Percentiles rank a stretch among this genome's conserved stretches.
Evolutionary conservation across 2,329 filamentous ascomycete species (phyloP).

Genomic region (Aspergillus chevalieri): DNA sequence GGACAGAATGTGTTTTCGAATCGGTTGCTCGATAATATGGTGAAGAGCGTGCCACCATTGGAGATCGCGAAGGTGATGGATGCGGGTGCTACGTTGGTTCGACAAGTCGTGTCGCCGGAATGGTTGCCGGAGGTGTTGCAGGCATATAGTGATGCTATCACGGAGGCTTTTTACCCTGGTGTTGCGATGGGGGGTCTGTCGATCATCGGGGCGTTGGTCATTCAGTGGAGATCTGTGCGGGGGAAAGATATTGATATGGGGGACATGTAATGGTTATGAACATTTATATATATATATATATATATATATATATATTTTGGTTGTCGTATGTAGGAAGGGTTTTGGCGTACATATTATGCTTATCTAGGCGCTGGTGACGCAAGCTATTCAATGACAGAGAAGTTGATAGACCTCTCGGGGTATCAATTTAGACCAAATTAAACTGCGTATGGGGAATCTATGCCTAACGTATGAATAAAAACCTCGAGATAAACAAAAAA

Average conservation of each 20-base stretch:
- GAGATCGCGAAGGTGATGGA: slow-evolving; percentile 23
- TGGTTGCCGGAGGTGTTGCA: slow-evolving; percentile 23
- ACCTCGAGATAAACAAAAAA: background rate
- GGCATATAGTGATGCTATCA: slow-evolving; percentile 34
- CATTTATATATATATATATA: no score
- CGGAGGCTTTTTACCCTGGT: slow-evolving; percentile 33
- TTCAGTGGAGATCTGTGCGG: slow-evolving; percentile 40
- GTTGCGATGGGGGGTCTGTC: slow-evolving; percentile 33
- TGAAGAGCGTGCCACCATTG: slow-evolving; percentile 17
- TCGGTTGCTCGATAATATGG: slow-evolving; percentile 23
- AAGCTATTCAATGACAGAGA: background rate
- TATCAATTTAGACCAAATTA: no score
- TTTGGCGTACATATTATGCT: background rate
- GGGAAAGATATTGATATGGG: slow-evolving; percentile 23
- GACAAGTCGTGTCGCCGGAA: slow-evolving; percentile 19
- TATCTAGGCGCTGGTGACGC: background rate
- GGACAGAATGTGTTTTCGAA: slow-evolving; percentile 37
- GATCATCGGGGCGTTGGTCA: slow-evolving; percentile 26
- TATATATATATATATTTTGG: no score
- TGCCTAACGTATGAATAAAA: background rate
- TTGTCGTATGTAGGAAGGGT: background rate
- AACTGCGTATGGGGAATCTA: background rate
- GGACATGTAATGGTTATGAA: background rate
- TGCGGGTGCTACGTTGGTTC: slow-evolving; percentile 35
- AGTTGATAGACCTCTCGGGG: no score